These are phyloP conservation scores for Penicillium salamii DNA, from an alignment of 495 filamentous ascomycete genomes.

Conservation along the genomic window DNA sequence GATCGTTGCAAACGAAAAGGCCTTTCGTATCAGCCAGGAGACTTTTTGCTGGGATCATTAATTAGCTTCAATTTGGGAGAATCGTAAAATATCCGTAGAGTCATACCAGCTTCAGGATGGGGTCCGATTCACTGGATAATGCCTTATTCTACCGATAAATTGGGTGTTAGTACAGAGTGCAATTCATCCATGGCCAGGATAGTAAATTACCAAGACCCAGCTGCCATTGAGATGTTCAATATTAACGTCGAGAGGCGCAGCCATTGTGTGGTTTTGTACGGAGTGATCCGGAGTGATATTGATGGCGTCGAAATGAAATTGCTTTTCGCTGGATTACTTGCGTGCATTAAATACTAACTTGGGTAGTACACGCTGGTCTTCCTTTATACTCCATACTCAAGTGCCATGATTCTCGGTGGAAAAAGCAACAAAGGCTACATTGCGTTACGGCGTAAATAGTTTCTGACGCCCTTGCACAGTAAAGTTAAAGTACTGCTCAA, in stretches of 20 bases:
- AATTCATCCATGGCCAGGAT: too few relatives aligned
- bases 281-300: too few relatives aligned
- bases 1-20: not conserved
- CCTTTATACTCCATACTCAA: too few relatives aligned
- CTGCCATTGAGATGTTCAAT: not conserved
- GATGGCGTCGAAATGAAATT: too few relatives aligned
- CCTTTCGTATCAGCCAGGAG: not conserved
- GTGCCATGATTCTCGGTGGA: not conserved
- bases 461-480: not conserved
- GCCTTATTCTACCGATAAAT: slow-evolving; percentile 1
- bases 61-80: too few relatives aligned
- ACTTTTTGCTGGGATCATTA: not conserved
- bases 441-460: not conserved
- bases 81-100: too few relatives aligned
- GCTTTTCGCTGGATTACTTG: too few relatives aligned
- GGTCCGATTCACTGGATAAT: not conserved
- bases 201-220: slow-evolving; percentile 1
- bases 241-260: not conserved
- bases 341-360: too few relatives aligned
- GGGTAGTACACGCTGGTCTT: too few relatives aligned
- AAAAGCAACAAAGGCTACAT: not conserved
- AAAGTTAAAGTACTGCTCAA: too few relatives aligned
- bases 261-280: too few relatives aligned
- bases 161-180: too few relatives aligned
- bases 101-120: not conserved